Evolutionary conservation across 176 grass and related monocot genomes (phyloP).

Genomic region (Saccharum spontaneum): DNA sequence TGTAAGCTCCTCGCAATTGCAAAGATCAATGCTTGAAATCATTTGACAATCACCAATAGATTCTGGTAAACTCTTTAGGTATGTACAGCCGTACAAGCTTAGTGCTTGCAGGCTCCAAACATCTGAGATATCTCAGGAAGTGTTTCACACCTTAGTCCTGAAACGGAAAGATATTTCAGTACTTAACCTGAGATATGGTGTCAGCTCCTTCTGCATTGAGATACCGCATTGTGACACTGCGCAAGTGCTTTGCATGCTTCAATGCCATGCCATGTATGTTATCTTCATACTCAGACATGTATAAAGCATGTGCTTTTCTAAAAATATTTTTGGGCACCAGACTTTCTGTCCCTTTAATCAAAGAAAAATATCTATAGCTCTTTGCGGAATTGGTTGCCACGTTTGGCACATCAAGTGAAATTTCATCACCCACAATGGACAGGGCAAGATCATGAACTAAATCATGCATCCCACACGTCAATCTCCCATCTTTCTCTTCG

Average conservation of each 20-base stretch:
- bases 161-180: too few species aligned
- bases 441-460: too few species aligned
- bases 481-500: too few species aligned
- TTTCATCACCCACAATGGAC: too few species aligned
- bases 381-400: too few species aligned
- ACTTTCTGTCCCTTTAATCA: not conserved
- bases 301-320: not conserved
- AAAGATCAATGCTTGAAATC: not conserved
- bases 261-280: too few species aligned
- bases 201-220: not conserved
- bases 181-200: too few species aligned
- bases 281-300: too few species aligned
- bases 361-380: not conserved
- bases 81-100: accelerated
- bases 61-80: not conserved
- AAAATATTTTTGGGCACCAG: not conserved
- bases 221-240: not conserved
- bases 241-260: not conserved
- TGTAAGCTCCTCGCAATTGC: not conserved
- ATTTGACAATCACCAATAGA: constrained; percentile 2
- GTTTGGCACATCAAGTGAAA: too few species aligned
- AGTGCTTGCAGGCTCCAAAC: not conserved
- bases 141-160: too few species aligned
- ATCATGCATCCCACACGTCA: too few species aligned
- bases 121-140: too few species aligned